These are phyloP conservation scores for Lasiodiplodia sp. DNA, from an alignment of 2,329 filamentous ascomycete species.

Conservation along the genomic window DNA sequence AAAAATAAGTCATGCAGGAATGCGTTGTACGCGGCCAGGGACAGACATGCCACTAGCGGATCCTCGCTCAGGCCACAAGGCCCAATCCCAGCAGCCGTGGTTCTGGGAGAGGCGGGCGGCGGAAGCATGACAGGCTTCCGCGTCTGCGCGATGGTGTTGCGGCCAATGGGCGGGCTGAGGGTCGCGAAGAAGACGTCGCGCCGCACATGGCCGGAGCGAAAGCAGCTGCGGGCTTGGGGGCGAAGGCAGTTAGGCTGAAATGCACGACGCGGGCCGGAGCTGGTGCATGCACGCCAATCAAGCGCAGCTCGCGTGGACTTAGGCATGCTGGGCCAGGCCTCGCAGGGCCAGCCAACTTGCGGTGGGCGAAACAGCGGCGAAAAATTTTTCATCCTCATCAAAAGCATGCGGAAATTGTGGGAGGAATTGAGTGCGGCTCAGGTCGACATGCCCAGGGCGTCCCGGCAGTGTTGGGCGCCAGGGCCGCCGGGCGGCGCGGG, in stretches of 20 bases:
- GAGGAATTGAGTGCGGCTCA: constrained; percentile 27
- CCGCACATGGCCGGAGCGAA: constrained; percentile 10
- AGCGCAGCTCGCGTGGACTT: not conserved
- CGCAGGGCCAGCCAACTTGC: constrained; percentile 20
- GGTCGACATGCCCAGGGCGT: constrained; percentile 10
- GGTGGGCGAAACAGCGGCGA: constrained; percentile 9
- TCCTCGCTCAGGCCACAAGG: constrained; percentile 14
- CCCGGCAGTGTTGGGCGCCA: constrained; percentile 6
- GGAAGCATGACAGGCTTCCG: constrained; percentile 28
- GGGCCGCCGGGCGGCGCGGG: constrained; percentile 10
- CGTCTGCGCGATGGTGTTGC: constrained; percentile 11
- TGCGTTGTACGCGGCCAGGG: constrained; percentile 17
- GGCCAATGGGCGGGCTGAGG: constrained; percentile 1
- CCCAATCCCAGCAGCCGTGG: constrained; percentile 14
- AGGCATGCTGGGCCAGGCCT: constrained; percentile 9
- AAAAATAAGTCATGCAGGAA: constrained; percentile 15
- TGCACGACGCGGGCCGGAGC: constrained; percentile 22
- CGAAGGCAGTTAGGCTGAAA: constrained; percentile 12
- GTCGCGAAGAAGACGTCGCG: not conserved
- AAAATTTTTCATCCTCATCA: constrained; percentile 24
- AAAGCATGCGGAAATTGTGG: constrained; percentile 20
- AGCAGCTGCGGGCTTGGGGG: not conserved
- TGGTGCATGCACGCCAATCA: constrained; percentile 2
- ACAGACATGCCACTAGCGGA: constrained; percentile 21
- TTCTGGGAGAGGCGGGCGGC: constrained; percentile 21